A percentile compares a stretch with the other conserved stretches of the same genome.
phyloP scores from a whole-genome alignment of 371 early-diverging fungal species.

The Haplosporangium sp. region DNA sequence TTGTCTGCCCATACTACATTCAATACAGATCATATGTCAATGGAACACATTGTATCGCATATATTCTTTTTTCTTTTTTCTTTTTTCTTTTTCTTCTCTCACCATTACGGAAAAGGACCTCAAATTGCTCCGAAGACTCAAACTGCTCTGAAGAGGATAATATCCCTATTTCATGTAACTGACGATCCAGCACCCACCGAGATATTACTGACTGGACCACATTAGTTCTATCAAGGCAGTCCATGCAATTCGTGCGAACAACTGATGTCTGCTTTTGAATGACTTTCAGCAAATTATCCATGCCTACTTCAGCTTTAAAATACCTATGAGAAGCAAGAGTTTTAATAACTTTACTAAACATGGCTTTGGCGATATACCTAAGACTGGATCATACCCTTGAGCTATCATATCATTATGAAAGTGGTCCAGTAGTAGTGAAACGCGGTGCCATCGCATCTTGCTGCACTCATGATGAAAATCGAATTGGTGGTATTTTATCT shows the following conservation, averaged over 20 bases:
- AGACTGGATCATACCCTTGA: slow-evolving; percentile 65
- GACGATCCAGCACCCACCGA: slow-evolving; percentile 72
- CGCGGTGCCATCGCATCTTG: slow-evolving; percentile 88
- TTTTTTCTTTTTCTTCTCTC: neutral
- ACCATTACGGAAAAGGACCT: slow-evolving; percentile 58
- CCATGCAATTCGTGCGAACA: slow-evolving; percentile 99
- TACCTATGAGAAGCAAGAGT: slow-evolving; percentile 7
- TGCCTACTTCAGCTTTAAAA: slow-evolving; percentile 33
- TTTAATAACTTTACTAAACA: neutral
- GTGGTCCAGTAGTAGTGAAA: slow-evolving; percentile 82
- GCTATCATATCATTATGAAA: slow-evolving; percentile 72
- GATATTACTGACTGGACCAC: slow-evolving; percentile 96
- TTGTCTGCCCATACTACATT: slow-evolving; percentile 74
- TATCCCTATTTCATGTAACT: slow-evolving; percentile 74
- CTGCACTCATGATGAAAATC: slow-evolving; percentile 97
- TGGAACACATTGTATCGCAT: neutral
- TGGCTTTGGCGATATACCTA: no score
- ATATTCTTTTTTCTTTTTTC: no score
- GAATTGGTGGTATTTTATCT: slow-evolving; percentile 86
- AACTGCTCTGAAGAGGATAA: slow-evolving; percentile 69
- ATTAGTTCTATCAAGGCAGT: slow-evolving; percentile 99
- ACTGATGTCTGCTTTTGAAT: slow-evolving; percentile 81
- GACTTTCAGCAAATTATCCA: slow-evolving; percentile 37
- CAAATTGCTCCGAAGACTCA: slow-evolving; percentile 58
- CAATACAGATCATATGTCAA: neutral